Evolutionary conservation across 257 asterid species (phyloP), one percentile per base, ranked within the genome.

Genomic region (Petunia secreta): DNA sequence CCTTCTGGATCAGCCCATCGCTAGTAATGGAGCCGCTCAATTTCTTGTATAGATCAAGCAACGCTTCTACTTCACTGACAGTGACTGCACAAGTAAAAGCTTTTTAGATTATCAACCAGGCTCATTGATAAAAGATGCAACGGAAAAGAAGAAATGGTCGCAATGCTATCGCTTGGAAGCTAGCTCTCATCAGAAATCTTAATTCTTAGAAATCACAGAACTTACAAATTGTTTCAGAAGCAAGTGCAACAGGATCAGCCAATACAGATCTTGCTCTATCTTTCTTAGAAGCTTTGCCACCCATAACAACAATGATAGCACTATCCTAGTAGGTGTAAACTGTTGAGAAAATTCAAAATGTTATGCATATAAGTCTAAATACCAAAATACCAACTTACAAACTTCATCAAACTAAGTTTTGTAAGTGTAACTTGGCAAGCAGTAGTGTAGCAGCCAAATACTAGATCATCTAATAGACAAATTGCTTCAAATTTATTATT

Each of bases 201-300:
- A 44, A 43, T 41, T 13, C 25, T 4, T 11, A 58, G 37, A 80
- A 60, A 8, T 15, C 9, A 48, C 63, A 5, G 75, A 50, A 68
- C 68, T 74, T 75, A 79, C 86, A 83, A 44, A 75, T 80, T n/a
- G 81, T 83, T 79, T 83, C 78, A 53, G 81, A 83, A 83, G 83
- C 86, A 54, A 83, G 74, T 64, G 75, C 59, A 6, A 63, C 44
- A 4, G 80, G 80, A 37, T 83, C 83, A 53, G 66, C 58, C 44
- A 74, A 65, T 37, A 59, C 71, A 37, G 74, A 54, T 63, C 16
- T 69, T 54, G 16, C 63, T n/a, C 55, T 58, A 34, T 53, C 46
- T 10, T n/a, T 63, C 75, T 75, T 83, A 62, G 86, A 83, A 55
- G 1, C 15, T n/a, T 63, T 39, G 79, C 48, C 41, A 16, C 81